A percentile compares a stretch with the other conserved stretches of the same genome.
phyloP scores from a whole-genome alignment of 2,329 filamentous ascomycete genomes.

The Anthostomella pinea region DNA sequence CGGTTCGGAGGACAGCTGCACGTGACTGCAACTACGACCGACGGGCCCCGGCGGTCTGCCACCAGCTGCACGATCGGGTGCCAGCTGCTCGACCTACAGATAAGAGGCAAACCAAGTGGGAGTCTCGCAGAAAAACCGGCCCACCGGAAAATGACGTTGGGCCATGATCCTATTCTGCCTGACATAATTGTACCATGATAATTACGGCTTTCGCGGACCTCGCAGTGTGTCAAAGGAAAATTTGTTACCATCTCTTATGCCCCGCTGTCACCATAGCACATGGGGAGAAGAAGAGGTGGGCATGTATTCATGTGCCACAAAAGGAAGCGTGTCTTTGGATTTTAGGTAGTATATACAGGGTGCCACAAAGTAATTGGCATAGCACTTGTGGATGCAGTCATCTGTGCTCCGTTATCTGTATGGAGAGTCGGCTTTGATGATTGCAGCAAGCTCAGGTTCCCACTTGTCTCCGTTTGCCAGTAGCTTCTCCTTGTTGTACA shows the following conservation, averaged over 20 bases:
- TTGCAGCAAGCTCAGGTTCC: slow-evolving; percentile 94
- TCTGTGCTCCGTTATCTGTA: slow-evolving; percentile 63
- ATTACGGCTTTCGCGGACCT: no score
- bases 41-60: not conserved
- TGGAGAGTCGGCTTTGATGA: slow-evolving; percentile 87
- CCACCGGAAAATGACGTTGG: no score
- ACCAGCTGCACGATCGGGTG: slow-evolving; percentile 3
- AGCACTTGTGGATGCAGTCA: not conserved
- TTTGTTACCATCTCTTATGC: no score
- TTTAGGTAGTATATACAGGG: slow-evolving; percentile 17
- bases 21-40: slow-evolving; percentile 12
- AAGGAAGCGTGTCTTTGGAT: slow-evolving; percentile 11
- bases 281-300: no score
- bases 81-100: not conserved
- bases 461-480: slow-evolving; percentile 90
- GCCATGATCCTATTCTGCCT: no score
- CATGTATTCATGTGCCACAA: slow-evolving; percentile 8
- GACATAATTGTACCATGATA: no score
- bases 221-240: no score
- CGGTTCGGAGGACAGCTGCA: slow-evolving; percentile 15
- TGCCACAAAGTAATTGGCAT: slow-evolving; percentile 1
- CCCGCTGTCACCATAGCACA: no score
- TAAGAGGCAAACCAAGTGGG: slow-evolving; percentile 1
- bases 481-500: slow-evolving; percentile 98
- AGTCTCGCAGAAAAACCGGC: no score